A percentile compares a stretch with the other conserved stretches of the same genome.
Evolutionary conservation across 805 yeast genomes (phyloP).

Genomic region (Candida michaelii): DNA sequence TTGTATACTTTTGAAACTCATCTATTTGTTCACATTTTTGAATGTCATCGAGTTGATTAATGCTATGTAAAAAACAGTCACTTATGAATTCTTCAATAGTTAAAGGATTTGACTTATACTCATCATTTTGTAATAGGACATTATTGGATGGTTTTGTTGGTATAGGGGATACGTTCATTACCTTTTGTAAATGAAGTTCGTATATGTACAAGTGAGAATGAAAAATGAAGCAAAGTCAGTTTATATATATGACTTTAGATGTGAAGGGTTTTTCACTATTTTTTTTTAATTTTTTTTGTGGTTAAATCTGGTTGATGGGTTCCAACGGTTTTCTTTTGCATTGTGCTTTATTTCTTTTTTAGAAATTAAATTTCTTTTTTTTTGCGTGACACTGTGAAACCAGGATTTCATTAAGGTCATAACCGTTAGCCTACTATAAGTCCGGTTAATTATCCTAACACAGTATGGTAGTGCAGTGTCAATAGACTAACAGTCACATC

Average conservation of each 20-base stretch:
- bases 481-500: neutral
- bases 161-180: constrained; percentile 2
- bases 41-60: constrained; percentile 18
- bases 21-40: constrained; percentile 19
- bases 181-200: too few relatives aligned
- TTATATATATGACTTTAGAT: constrained; percentile 4
- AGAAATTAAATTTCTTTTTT: neutral
- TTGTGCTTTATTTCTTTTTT: constrained; percentile 6
- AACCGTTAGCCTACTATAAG: neutral
- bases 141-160: neutral
- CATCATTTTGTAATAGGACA: neutral
- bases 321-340: constrained; percentile 8
- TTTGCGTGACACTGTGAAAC: neutral
- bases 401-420: neutral
- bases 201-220: too few relatives aligned
- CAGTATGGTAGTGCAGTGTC: neutral
- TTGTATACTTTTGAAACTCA: constrained; percentile 34
- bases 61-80: constrained; percentile 30
- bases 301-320: neutral
- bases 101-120: neutral
- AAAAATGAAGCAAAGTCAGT: neutral
- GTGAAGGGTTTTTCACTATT: constrained; percentile 4
- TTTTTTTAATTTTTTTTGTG: neutral
- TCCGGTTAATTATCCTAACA: too few relatives aligned
- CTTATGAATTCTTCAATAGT: constrained; percentile 28